Base-by-base conservation (phyloP, 1,284 basidiomycete species). In the Cutaneotrichosporon arboriforme region DNA sequence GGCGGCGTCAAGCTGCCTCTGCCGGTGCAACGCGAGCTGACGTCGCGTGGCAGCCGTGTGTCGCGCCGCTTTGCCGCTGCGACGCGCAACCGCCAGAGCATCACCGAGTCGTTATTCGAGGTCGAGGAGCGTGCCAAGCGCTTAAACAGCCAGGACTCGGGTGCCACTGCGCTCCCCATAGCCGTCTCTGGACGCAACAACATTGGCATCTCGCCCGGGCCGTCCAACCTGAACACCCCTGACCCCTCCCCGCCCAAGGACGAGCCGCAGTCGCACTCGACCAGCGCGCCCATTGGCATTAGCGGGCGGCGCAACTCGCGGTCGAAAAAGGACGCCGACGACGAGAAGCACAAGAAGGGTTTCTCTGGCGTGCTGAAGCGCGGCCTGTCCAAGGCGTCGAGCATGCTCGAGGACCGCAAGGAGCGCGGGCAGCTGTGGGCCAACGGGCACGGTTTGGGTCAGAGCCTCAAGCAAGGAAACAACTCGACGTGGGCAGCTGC, bases 1-100 rank as follows among this genome's bases (percentile, higher is more conserved):
- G 74, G 74, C 5, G 74, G 74, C 15, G 67, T 72, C 52, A 75
- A 74, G 51, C 49, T 64, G 8, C 55, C 61, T 2, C 20, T 60
- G 2, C n/a, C 42, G 3, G 59, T 60, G 13, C 48, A 57, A 15
- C 52, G 55, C 35, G 55, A 60, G 34, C 45, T 52, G n/a, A 26
- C 39, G 5, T 38, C 46, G 18, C 44, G 48, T 8, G 47, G 53
- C 26, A 49, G 51, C 46, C 52, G 57, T 13, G 50, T 61, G 38
- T 51, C 52, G 17, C 52, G 47, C 35, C 49, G 52, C 23, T 48
- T 56, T 9, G 45, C 51, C 5, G 51, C 54, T 8, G 53, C 53
- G 0, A 50, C 49, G n/a, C 55, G 52, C 22, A 46, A 58, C 34
- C 59, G 63, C 20, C 51, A 49, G 20, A 53, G 56, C 23, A 26